These are phyloP conservation scores for Madurella fahalii DNA, from an alignment of 2,329 filamentous ascomycete species.

Conservation along the genomic window DNA sequence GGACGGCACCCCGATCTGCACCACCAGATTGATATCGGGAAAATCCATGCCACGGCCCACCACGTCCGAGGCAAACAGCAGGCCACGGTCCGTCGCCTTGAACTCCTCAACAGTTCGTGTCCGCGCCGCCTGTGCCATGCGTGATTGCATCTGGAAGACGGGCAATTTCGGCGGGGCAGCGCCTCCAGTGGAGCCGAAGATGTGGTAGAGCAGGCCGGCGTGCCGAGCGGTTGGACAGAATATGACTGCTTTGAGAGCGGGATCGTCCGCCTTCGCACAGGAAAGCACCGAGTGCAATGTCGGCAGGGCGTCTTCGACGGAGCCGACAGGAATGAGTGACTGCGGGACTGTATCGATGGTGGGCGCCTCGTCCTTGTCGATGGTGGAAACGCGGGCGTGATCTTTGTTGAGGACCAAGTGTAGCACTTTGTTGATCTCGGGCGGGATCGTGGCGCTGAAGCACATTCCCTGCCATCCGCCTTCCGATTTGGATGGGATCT, in stretches of 20 bases:
- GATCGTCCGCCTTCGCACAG: slow-evolving; percentile 37
- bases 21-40: slow-evolving; percentile 54
- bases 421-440: slow-evolving; percentile 74
- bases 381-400: slow-evolving; percentile 80
- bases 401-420: slow-evolving; percentile 61
- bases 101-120: slow-evolving; percentile 59
- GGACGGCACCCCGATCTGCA: slow-evolving; percentile 53
- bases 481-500: slow-evolving; percentile 58
- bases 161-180: slow-evolving; percentile 37
- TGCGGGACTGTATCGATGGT: slow-evolving; percentile 77
- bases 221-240: slow-evolving; percentile 64
- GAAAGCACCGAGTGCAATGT: slow-evolving; percentile 55
- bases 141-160: slow-evolving; percentile 46
- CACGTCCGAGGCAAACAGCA: slow-evolving; percentile 67
- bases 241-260: slow-evolving; percentile 76
- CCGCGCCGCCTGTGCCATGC: slow-evolving; percentile 47
- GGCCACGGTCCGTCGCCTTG: slow-evolving; percentile 47
- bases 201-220: slow-evolving; percentile 47
- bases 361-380: slow-evolving; percentile 67
- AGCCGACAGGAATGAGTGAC: slow-evolving; percentile 62
- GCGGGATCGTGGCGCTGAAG: slow-evolving; percentile 79
- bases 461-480: slow-evolving; percentile 69
- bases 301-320: slow-evolving; percentile 62
- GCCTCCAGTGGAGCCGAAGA: slow-evolving; percentile 36
- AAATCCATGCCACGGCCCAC: slow-evolving; percentile 67